Evolutionary conservation across 352 stramenopile genomes (phyloP).

Genomic region (Thalassiosira hispida): DNA sequence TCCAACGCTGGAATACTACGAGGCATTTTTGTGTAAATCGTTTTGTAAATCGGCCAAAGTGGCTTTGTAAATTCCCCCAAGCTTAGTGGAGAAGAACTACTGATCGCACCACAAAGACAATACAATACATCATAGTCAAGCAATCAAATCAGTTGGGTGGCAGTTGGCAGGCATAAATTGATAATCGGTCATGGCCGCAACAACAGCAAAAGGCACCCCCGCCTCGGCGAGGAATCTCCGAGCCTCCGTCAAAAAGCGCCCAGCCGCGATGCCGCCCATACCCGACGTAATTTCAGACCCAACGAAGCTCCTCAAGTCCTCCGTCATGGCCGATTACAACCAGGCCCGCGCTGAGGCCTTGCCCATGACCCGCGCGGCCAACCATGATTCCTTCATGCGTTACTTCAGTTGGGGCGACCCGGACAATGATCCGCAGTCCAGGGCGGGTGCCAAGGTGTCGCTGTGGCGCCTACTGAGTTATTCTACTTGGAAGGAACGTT

Average conservation of each 20-base stretch:
- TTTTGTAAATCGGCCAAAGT: no score
- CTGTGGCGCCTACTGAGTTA: conserved; percentile 42
- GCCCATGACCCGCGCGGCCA: conserved; percentile 27
- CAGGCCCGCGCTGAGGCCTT: conserved; percentile 32
- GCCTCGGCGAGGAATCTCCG: no score
- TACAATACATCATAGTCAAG: no score
- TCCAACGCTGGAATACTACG: no score
- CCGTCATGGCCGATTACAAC: conserved; percentile 39
- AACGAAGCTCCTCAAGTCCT: conserved; percentile 21
- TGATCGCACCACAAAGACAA: no score
- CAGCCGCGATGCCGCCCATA: neutral
- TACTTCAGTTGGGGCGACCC: conserved; percentile 41
- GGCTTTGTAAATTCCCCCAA: no score
- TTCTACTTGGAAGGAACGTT: conserved; percentile 31
- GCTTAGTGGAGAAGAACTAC: no score
- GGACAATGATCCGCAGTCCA: conserved; percentile 24
- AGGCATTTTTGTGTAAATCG: no score
- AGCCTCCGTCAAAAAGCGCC: neutral
- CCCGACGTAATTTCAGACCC: neutral
- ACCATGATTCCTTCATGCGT: conserved; percentile 30
- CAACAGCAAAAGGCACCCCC: no score
- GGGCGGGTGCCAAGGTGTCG: conserved; percentile 29
- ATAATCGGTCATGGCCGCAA: no score
- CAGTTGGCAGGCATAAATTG: no score
- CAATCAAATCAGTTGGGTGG: no score